Percentiles rank a stretch among this genome's conserved stretches.
phyloP scores from a whole-genome alignment of 2,329 filamentous ascomycete genomes.

The Colletotrichum musae region DNA sequence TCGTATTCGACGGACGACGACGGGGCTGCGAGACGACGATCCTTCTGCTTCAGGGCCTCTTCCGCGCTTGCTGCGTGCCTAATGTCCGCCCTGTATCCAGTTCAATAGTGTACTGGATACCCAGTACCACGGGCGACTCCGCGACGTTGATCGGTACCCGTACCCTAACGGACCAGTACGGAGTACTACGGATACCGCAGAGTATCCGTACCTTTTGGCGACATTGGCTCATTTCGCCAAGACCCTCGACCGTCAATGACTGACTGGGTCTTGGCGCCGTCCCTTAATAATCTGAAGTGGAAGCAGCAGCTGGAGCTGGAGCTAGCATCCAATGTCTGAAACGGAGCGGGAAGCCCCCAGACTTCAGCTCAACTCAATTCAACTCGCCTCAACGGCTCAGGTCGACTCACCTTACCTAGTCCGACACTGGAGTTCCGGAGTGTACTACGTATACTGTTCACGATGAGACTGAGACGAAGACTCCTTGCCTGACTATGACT shows the following conservation, averaged over 20 bases:
- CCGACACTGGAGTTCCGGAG: too few species aligned
- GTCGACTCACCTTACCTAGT: too few species aligned
- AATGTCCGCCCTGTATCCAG: constrained; percentile 14
- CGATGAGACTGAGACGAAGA: constrained; percentile 2
- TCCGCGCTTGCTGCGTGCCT: constrained; percentile 8
- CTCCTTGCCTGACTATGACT: background rate
- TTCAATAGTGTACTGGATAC: too few species aligned
- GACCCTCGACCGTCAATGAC: constrained; percentile 5
- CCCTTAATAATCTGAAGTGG: constrained; percentile 25
- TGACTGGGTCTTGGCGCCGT: constrained; percentile 30
- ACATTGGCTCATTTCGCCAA: constrained; percentile 39
- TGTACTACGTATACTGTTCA: background rate
- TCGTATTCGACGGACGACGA: constrained; percentile 15
- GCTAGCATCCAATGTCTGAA: constrained; percentile 31
- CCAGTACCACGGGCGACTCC: too few species aligned
- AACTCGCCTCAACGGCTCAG: too few species aligned
- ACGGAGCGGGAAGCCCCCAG: background rate
- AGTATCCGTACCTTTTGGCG: constrained; percentile 1
- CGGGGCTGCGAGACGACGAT: constrained; percentile 21
- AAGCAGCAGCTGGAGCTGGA: background rate
- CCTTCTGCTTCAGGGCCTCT: constrained; percentile 23
- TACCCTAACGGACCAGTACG: too few species aligned
- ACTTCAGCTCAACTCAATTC: background rate
- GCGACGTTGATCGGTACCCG: too few species aligned
- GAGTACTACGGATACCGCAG: too few species aligned